A percentile compares a stretch with the other conserved stretches of the same genome.
phyloP scores from a whole-genome alignment of 352 stramenopile species.

The Globisporangium carolinianum region DNA sequence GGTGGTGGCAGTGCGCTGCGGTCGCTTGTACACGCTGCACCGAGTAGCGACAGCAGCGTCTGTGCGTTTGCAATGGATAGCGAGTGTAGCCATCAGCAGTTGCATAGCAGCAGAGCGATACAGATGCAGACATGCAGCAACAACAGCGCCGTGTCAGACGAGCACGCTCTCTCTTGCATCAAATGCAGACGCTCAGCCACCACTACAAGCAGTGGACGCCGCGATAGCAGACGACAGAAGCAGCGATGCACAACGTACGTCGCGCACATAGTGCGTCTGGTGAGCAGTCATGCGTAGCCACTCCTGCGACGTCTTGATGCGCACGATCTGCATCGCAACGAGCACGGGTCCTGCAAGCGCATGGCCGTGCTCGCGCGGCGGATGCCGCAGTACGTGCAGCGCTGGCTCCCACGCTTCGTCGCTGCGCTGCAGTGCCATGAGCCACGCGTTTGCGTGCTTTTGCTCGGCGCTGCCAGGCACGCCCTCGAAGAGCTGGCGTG shows the following conservation, averaged over 20 bases:
- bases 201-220: not conserved
- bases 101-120: constrained; percentile 2
- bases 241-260: constrained; percentile 19
- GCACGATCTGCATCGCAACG: constrained; percentile 65
- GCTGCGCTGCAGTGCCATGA: constrained; percentile 53
- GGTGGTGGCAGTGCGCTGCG: constrained; percentile 13
- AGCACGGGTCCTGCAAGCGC: constrained; percentile 29
- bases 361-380: constrained; percentile 13
- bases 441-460: constrained; percentile 54
- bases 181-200: not conserved
- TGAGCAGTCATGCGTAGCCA: constrained; percentile 30
- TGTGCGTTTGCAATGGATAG: constrained; percentile 7
- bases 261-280: constrained; percentile 31
- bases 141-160: not conserved
- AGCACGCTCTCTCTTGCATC: not conserved
- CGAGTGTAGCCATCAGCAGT: constrained; percentile 7
- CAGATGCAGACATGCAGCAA: not conserved
- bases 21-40: constrained; percentile 20
- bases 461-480: constrained; percentile 43
- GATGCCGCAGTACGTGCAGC: constrained; percentile 43
- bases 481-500: constrained; percentile 62
- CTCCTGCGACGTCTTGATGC: constrained; percentile 49
- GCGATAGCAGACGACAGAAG: not conserved
- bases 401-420: constrained; percentile 51
- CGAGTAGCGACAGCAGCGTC: constrained; percentile 42